A percentile compares a stretch with the other conserved stretches of the same genome.
These are phyloP conservation scores for Tremella mesenterica DNA, from an alignment of 768 basidiomycete species.

Conservation along the genomic window DNA sequence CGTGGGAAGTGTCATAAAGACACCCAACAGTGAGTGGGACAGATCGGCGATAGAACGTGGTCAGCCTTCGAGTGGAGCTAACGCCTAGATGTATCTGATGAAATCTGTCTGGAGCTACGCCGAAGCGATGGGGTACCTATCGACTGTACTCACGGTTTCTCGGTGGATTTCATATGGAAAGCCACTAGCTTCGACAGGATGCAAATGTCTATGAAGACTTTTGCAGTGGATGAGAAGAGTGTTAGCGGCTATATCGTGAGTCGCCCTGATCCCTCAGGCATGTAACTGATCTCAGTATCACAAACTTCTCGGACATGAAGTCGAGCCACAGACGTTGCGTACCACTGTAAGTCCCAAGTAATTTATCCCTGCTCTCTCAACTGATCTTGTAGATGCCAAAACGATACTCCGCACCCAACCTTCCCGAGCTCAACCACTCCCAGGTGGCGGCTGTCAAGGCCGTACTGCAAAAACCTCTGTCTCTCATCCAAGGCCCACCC, in stretches of 20 bases:
- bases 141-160: slow-evolving; percentile 88
- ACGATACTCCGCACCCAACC: slow-evolving; percentile 87
- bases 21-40: slow-evolving; percentile 77
- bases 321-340: slow-evolving; percentile 73
- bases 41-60: background rate
- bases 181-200: slow-evolving; percentile 98
- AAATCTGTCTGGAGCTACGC: slow-evolving; percentile 87
- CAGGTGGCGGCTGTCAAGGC: slow-evolving; percentile 99
- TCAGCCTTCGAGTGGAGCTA: no score
- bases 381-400: slow-evolving; percentile 76
- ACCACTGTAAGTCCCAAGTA: slow-evolving; percentile 25
- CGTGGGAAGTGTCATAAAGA: slow-evolving; percentile 96
- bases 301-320: slow-evolving; percentile 93
- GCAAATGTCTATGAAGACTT: slow-evolving; percentile 99
- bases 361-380: background rate
- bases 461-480: slow-evolving; percentile 93
- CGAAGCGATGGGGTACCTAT: slow-evolving; percentile 85
- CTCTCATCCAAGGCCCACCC: slow-evolving; percentile 95
- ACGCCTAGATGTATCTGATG: slow-evolving; percentile 94
- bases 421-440: slow-evolving; percentile 97
- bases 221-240: slow-evolving; percentile 97
- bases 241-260: slow-evolving; percentile 95
- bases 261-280: slow-evolving; percentile 3
- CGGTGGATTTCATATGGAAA: slow-evolving; percentile 99
- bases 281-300: slow-evolving; percentile 60